Conservation (phyloP, 441 rosid species). For the Croton setiger region DNA sequence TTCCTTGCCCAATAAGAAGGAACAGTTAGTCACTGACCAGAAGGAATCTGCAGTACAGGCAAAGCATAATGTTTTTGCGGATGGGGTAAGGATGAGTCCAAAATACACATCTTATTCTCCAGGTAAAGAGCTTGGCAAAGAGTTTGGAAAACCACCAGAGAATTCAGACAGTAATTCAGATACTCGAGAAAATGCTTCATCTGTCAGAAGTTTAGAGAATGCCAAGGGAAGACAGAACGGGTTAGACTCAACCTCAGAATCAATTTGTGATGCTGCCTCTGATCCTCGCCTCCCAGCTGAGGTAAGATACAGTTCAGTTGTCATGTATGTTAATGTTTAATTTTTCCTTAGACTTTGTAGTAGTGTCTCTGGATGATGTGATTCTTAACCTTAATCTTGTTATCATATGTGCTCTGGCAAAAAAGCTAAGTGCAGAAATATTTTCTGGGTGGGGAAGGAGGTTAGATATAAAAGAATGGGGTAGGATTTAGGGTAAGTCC, state of each 20-base stretch:
- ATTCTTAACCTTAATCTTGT: not conserved
- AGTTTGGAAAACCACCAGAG: conserved; percentile 33
- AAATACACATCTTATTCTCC: conserved; percentile 39
- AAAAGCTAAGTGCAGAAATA: not conserved
- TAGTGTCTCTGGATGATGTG: not conserved
- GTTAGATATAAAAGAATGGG: not conserved
- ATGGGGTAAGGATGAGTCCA: conserved; percentile 35
- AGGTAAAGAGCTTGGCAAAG: conserved; percentile 39
- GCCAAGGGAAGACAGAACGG: conserved; percentile 43
- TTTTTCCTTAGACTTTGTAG: not conserved
- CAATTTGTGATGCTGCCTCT: conserved; percentile 42
- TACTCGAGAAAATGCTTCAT: conserved; percentile 26
- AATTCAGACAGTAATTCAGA: conserved; percentile 35
- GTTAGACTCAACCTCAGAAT: conserved; percentile 37
- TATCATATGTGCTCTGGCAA: not conserved
- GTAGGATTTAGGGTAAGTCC: not conserved
- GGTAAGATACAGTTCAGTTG: conserved; percentile 36
- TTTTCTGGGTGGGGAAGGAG: not conserved
- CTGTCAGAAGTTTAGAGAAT: conserved; percentile 30
- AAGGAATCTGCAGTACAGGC: conserved; percentile 42
- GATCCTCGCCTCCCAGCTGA: conserved; percentile 64
- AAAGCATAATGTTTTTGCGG: conserved; percentile 36
- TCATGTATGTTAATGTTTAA: not conserved
- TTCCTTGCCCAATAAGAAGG: conserved; percentile 41
- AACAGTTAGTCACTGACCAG: conserved; percentile 36